Percentiles rank a stretch among this genome's conserved stretches.
These are phyloP conservation scores for Saitozyma sp. DNA, from an alignment of 768 basidiomycete species.

Conservation along the genomic window DNA sequence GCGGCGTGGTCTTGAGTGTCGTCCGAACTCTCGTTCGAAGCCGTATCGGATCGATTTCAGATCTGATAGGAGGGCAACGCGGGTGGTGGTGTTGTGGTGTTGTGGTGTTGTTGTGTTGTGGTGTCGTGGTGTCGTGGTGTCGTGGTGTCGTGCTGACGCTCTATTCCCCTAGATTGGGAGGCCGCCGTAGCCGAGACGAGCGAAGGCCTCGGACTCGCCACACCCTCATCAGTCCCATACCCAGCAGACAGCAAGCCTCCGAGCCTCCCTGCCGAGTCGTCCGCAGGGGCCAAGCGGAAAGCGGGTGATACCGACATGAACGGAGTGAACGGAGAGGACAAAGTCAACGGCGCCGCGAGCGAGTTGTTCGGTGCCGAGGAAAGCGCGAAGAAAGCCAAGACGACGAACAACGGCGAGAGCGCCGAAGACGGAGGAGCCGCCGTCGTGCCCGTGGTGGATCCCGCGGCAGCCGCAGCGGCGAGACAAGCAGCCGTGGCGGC, in stretches of 20 bases:
- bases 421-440: neutral
- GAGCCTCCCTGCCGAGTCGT: neutral
- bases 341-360: slow-evolving; percentile 19
- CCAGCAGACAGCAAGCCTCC: slow-evolving; percentile 1
- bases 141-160: neutral
- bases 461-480: slow-evolving; percentile 9
- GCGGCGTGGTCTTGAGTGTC: too few species aligned
- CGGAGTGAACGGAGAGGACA: slow-evolving; percentile 9
- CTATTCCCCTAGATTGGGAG: slow-evolving; percentile 31
- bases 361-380: slow-evolving; percentile 20
- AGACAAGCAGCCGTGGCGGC: slow-evolving; percentile 23
- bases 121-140: too few species aligned
- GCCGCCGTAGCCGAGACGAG: slow-evolving; percentile 22
- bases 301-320: neutral
- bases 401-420: slow-evolving; percentile 6
- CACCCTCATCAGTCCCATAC: slow-evolving; percentile 3
- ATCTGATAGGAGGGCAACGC: slow-evolving; percentile 54
- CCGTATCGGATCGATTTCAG: too few species aligned
- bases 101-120: too few species aligned
- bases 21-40: too few species aligned
- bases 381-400: slow-evolving; percentile 50
- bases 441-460: slow-evolving; percentile 8
- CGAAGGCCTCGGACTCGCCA: slow-evolving; percentile 12
- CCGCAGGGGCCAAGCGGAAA: slow-evolving; percentile 6
- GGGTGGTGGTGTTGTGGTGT: neutral